Evolutionary conservation across 768 basidiomycete genomes (phyloP).

Genomic region (Leucocoprinus birnbaumii): DNA sequence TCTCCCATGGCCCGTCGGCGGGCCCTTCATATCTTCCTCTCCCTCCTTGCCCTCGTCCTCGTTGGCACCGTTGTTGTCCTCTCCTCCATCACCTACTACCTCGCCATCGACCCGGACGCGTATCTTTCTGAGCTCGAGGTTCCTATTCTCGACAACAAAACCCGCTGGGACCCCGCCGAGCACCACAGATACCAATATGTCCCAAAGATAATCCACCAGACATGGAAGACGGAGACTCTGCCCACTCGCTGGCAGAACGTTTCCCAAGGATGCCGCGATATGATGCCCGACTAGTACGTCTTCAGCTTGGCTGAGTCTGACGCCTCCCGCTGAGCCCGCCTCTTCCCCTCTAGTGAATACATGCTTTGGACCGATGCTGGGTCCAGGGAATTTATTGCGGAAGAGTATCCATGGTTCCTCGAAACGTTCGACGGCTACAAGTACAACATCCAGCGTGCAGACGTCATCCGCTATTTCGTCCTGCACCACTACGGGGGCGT

Average conservation of each 20-base stretch:
- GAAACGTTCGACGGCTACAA: slow-evolving; percentile 90
- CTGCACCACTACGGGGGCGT: slow-evolving; percentile 94
- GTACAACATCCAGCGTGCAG: slow-evolving; percentile 93
- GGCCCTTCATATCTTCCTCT: slow-evolving; percentile 39
- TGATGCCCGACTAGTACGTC: slow-evolving; percentile 96
- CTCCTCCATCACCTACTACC: slow-evolving; percentile 87
- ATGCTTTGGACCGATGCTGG: slow-evolving; percentile 95
- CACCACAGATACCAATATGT: slow-evolving; percentile 70
- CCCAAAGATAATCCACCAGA: slow-evolving; percentile 95
- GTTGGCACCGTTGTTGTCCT: slow-evolving; percentile 89
- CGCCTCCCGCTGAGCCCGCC: slow-evolving; percentile 12
- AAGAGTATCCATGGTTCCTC: slow-evolving; percentile 89
- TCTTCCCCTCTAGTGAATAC: slow-evolving; percentile 73
- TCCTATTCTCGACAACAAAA: slow-evolving; percentile 47
- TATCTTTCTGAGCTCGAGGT: slow-evolving; percentile 82
- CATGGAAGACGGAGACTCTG: slow-evolving; percentile 91
- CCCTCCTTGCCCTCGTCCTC: slow-evolving; percentile 70
- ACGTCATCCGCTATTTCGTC: slow-evolving; percentile 97
- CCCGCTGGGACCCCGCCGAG: slow-evolving; percentile 62
- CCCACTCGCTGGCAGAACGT: slow-evolving; percentile 79
- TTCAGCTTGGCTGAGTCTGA: slow-evolving; percentile 6
- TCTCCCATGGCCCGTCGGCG: slow-evolving; percentile 43
- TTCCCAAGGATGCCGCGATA: slow-evolving; percentile 80
- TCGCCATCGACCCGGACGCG: slow-evolving; percentile 73
- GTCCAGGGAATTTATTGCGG: slow-evolving; percentile 86